Percentiles rank a stretch among this genome's conserved stretches.
Evolutionary conservation across 352 stramenopile genomes (phyloP).

Genomic region (Blastocystis sp.): DNA sequence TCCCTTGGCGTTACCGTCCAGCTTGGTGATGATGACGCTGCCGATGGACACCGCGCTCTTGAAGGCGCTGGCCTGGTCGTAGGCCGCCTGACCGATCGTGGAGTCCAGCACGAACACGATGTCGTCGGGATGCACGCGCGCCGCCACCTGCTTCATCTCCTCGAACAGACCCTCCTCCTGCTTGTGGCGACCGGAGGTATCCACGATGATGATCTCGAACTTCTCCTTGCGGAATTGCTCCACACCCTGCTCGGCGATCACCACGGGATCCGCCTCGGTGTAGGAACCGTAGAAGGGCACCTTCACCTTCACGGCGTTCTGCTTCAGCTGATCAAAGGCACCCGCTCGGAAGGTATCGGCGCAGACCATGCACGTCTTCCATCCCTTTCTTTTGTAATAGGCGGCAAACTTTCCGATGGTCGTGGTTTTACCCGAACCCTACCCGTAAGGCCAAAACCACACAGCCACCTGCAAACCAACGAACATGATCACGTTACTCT

Average conservation of each 20-base stretch:
- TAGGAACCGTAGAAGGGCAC: constrained; percentile 97
- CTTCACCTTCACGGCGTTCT: constrained; percentile 95
- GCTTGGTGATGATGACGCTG: constrained; percentile 97
- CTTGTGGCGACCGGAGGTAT: constrained; percentile 95
- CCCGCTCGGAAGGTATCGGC: constrained; percentile 96
- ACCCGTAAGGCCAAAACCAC: constrained; percentile 73
- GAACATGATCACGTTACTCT: constrained; percentile 88
- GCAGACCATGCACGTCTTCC: constrained; percentile 98
- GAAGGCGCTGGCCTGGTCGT: constrained; percentile 91
- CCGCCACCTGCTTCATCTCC: constrained; percentile 95
- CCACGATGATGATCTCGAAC: constrained; percentile 98
- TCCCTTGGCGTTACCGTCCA: constrained; percentile 97
- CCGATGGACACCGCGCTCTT: constrained; percentile 90
- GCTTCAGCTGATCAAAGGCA: constrained; percentile 98
- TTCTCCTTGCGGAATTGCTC: constrained; percentile 90
- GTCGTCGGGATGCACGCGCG: constrained; percentile 89
- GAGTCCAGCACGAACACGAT: constrained; percentile 99
- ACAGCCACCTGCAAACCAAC: constrained; percentile 76
- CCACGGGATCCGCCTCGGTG: constrained; percentile 93
- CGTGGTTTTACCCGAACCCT: constrained; percentile 94
- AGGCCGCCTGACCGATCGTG: constrained; percentile 94
- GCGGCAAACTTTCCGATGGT: constrained; percentile 98
- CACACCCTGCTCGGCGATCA: constrained; percentile 94
- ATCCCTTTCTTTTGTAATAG: constrained; percentile 93
- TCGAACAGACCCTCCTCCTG: constrained; percentile 95